Evolutionary conservation across 305 asterid genomes (phyloP).

Genomic region (Rubia tinctorum): DNA sequence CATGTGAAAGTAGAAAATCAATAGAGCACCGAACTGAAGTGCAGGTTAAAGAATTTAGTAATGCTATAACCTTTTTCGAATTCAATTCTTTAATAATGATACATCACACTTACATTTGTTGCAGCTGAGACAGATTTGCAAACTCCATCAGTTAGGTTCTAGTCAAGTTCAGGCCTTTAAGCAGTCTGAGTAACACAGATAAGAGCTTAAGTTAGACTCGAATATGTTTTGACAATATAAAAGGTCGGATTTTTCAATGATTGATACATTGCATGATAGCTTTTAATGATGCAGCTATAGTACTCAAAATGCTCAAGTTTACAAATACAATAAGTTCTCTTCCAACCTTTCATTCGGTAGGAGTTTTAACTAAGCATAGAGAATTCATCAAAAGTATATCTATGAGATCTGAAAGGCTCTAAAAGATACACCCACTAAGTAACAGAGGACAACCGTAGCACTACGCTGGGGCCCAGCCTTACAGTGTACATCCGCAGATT

Average conservation of each 20-base stretch:
- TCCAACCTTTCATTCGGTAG: no score
- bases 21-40: no score
- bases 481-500: not conserved
- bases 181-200: constrained; percentile 37
- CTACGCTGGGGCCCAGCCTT: constrained; percentile 14
- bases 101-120: constrained; percentile 44
- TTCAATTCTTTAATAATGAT: not conserved
- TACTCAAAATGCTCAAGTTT: not conserved
- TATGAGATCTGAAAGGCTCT: not conserved
- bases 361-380: not conserved
- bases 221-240: not conserved
- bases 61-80: not conserved
- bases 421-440: constrained; percentile 7
- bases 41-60: not conserved
- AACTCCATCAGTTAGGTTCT: constrained; percentile 73
- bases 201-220: not conserved
- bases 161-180: constrained; percentile 65
- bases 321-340: no score
- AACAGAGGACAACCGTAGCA: constrained; percentile 11
- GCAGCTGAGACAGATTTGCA: constrained; percentile 46
- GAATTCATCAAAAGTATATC: not conserved
- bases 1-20: not conserved
- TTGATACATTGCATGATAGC: not conserved
- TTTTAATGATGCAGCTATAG: not conserved
- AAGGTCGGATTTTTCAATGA: not conserved